Conservation (phyloP, 176 grass and related monocot genomes). For the Chloris gayana region DNA sequence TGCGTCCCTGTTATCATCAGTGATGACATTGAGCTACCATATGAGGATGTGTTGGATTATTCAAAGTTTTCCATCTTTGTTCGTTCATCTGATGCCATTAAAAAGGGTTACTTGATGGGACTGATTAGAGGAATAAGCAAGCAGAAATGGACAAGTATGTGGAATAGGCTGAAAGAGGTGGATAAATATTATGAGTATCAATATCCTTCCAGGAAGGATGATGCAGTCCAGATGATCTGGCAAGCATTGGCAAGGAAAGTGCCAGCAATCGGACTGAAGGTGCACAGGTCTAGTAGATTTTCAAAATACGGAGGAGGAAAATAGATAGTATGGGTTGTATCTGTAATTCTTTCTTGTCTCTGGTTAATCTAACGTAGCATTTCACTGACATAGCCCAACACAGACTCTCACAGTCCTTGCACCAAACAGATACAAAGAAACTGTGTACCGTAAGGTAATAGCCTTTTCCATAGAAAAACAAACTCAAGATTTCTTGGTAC, state of each 20-base stretch:
- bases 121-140: slow-evolving; percentile 64
- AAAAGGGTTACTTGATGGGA: slow-evolving; percentile 63
- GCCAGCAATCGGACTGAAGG: too few species aligned
- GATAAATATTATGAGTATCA: slow-evolving; percentile 79
- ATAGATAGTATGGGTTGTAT: too few species aligned
- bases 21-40: slow-evolving; percentile 96
- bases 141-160: slow-evolving; percentile 78
- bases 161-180: slow-evolving; percentile 69
- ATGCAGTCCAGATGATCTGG: slow-evolving; percentile 91
- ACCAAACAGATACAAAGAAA: slow-evolving; percentile 17
- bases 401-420: neutral
- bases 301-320: too few species aligned
- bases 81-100: slow-evolving; percentile 43
- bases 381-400: too few species aligned
- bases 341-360: too few species aligned
- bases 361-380: too few species aligned
- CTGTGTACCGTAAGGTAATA: slow-evolving; percentile 4
- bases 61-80: slow-evolving; percentile 77
- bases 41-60: slow-evolving; percentile 91
- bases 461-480: neutral
- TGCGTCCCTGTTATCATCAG: slow-evolving; percentile 88
- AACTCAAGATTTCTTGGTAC: neutral
- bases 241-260: too few species aligned
- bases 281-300: too few species aligned
- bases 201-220: slow-evolving; percentile 58